Evolutionary conservation across 1,284 basidiomycete species (phyloP).

Genomic region (Tilletia indica): DNA sequence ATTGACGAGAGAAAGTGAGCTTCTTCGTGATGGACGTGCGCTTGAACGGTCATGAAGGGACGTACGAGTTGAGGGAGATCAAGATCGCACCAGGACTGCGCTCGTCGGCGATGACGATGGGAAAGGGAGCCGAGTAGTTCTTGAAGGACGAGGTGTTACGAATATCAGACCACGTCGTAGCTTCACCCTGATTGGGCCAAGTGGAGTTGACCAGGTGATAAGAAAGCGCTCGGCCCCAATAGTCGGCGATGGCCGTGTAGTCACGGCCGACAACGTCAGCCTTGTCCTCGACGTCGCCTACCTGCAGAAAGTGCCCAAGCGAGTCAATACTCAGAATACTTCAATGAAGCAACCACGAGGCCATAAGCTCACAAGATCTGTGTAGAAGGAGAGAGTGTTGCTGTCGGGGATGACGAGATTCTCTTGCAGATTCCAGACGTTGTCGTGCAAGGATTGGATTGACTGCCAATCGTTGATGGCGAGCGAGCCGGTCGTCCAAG

Average conservation of each 20-base stretch:
- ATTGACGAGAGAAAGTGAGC: background rate
- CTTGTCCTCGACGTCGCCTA: slow-evolving; percentile 36
- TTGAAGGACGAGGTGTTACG: slow-evolving; percentile 40
- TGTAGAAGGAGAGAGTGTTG: slow-evolving; percentile 57
- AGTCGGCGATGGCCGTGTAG: slow-evolving; percentile 45
- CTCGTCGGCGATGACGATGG: slow-evolving; percentile 61
- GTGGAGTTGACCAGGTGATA: slow-evolving; percentile 47
- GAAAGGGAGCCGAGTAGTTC: slow-evolving; percentile 43
- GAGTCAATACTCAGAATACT: background rate
- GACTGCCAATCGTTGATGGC: slow-evolving; percentile 51
- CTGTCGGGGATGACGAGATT: slow-evolving; percentile 59
- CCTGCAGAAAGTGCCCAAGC: no score
- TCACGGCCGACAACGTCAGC: slow-evolving; percentile 28
- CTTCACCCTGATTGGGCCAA: slow-evolving; percentile 43
- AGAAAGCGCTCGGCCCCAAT: slow-evolving; percentile 50
- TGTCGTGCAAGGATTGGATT: slow-evolving; percentile 38
- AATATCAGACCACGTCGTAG: slow-evolving; percentile 44
- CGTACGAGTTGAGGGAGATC: slow-evolving; percentile 54
- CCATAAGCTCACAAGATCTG: slow-evolving; percentile 38
- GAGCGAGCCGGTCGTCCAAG: slow-evolving; percentile 43
- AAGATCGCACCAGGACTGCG: slow-evolving; percentile 58
- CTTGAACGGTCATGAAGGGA: background rate
- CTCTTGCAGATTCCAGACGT: slow-evolving; percentile 57
- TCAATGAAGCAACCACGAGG: background rate
- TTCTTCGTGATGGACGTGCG: slow-evolving; percentile 29